Base-by-base conservation (phyloP, 441 rosid genomes). In the Brassica hybrid region DNA sequence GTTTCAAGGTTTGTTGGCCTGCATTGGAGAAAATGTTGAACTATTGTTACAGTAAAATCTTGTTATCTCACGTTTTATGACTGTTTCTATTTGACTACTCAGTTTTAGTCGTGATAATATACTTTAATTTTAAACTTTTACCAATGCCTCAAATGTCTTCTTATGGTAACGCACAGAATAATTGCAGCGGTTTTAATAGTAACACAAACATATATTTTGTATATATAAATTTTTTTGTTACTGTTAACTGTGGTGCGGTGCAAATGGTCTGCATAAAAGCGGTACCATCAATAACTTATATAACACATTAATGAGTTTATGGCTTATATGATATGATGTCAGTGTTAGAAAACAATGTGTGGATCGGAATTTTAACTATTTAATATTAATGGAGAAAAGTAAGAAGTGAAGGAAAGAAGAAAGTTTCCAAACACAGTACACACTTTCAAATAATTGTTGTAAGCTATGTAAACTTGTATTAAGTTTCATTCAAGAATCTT, bases 1-100 rank as follows among this genome's bases (percentile, higher is more conserved):
- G 45, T 67, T 78, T 67, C 73, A 78, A 78, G 65, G 77, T 78
- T 78, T 72, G 77, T 67, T 78, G 74, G 73, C 74, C 77, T 66
- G 69, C 43, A 59, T 34, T 32, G 4, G 71, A 77, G 43, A 65
- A 76, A 23, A 11, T 14, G 14, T 58, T 56, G 66, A 76, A 43
- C 16, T 77, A 48, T 48, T 45, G 17, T 56, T 65, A 64, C 62
- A 64, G 18, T 57, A 8, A 48, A 25, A 38, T 16, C 32, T 54
- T 54, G 18, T 0, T 11, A 27, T 65, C 38, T 41, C 38, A 57
- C 50, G 30, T 41, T 41, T 25, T 18, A 32, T 9, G 6, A 78
- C 73, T 27, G 6, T 72, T 66, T 72, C 0, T 71, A 41, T 27
- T 61, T 71, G 72, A 77, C 76, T 76, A 38, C n/a, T 66, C 13